These are phyloP conservation scores for Penicillium odoratum DNA, from an alignment of 495 filamentous ascomycete species.

Conservation along the genomic window DNA sequence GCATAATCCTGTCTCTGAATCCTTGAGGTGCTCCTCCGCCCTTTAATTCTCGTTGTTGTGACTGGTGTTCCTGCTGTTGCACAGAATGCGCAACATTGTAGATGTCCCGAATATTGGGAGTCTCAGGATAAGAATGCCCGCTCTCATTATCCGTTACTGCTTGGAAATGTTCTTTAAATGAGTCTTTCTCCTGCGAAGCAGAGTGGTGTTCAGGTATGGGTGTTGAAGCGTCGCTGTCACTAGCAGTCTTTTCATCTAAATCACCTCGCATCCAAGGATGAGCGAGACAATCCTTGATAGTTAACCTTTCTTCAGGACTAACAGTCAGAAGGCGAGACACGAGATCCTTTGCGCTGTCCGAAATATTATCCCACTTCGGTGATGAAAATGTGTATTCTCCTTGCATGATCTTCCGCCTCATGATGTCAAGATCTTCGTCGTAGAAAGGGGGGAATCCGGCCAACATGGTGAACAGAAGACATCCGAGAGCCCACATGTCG, in stretches of 20 bases:
- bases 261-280: constrained; percentile 61
- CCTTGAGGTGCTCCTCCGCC: no score
- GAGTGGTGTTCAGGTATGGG: neutral
- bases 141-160: neutral
- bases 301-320: constrained; percentile 85
- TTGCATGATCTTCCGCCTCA: constrained; percentile 86
- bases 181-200: neutral
- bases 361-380: constrained; percentile 94
- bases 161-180: neutral
- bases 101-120: constrained; percentile 1
- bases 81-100: constrained; percentile 1
- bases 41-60: neutral
- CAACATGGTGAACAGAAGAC: constrained; percentile 85
- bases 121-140: neutral
- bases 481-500: constrained; percentile 94
- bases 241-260: constrained; percentile 52
- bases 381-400: constrained; percentile 90
- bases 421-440: constrained; percentile 84
- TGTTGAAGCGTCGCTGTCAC: neutral
- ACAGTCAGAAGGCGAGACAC: constrained; percentile 64
- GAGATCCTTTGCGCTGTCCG: constrained; percentile 80
- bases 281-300: constrained; percentile 82
- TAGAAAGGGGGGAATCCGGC: constrained; percentile 94
- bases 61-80: neutral
- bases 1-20: neutral